These are phyloP conservation scores for Aureobasidium pullulans DNA, from an alignment of 2,329 filamentous ascomycete species.

Conservation along the genomic window DNA sequence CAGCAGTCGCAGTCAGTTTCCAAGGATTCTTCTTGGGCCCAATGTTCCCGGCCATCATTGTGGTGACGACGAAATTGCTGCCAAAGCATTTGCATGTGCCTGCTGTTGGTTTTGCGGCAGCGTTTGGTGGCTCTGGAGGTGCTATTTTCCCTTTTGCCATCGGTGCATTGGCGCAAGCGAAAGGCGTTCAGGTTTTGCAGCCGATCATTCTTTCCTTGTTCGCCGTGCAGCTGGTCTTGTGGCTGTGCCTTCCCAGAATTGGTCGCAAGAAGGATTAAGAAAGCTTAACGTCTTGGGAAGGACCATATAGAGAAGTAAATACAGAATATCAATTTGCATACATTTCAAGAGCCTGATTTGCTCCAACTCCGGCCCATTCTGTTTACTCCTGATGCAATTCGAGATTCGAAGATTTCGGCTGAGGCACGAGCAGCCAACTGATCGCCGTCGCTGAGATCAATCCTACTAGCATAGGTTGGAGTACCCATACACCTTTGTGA, in stretches of 20 bases:
- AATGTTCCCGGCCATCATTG: constrained; percentile 66
- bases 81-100: constrained; percentile 67
- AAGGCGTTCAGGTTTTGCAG: constrained; percentile 53
- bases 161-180: constrained; percentile 58
- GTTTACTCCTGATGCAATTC: not conserved
- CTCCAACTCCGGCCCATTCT: not conserved
- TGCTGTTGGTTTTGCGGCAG: constrained; percentile 73
- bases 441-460: constrained; percentile 35
- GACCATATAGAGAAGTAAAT: too few relatives aligned
- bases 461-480: constrained; percentile 47
- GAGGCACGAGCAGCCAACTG: not conserved
- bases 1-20: constrained; percentile 61
- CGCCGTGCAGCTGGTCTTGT: not conserved
- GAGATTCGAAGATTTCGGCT: not conserved
- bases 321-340: too few relatives aligned
- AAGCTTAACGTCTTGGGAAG: too few relatives aligned
- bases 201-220: constrained; percentile 40
- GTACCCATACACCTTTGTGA: constrained; percentile 37
- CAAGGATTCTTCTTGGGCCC: constrained; percentile 77
- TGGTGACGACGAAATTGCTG: constrained; percentile 66
- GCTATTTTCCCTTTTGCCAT: constrained; percentile 59
- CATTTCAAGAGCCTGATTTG: not conserved
- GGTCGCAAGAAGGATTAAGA: not conserved
- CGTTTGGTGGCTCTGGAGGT: constrained; percentile 67
- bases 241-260: not conserved